Base-by-base conservation (phyloP, 2,329 filamentous ascomycete genomes). In the Plenodomus tracheiphilus region DNA sequence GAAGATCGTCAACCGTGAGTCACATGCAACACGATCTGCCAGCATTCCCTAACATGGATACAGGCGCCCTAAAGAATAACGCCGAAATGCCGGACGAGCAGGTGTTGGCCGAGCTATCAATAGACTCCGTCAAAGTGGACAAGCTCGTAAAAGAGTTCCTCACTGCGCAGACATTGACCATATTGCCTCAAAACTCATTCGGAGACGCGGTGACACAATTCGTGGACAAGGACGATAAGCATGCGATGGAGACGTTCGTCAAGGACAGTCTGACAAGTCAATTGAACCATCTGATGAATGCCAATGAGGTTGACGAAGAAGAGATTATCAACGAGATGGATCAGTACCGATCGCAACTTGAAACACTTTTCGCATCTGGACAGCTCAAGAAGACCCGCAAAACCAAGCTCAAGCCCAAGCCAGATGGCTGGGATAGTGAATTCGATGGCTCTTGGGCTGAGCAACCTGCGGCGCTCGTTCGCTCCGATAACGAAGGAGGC, bases 151-250 rank as follows among this genome's bases (percentile, higher is more conserved):
- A 87, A 41, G 91, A 97, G 59, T 97, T 92, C 62, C 81, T 99
- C 2, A 83, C 84, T 0, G 88, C 89, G 0, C 92, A 97, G 64
- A 92, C 90, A 0, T 82, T 99, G 25, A 96, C 92, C 49, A 94
- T 99, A 41, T 80, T 99, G 0, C 94, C 94, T 0, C 90, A 96
- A 63, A 94, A 92, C 22, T 88, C 88, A 0, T 97, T 99, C 65
- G 89, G 91, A 15, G 92, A 97, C 65, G 94, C 94, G 0, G 91
- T 99, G 4, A 87, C 86, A 39, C 89, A 96, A 53, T 99, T 94
- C 62, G 91, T 99, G 20, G 86, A 92, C 69, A 97, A 97, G 60
- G 91, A 96, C 58, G 94, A 99, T 75, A 96, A 92, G 67, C 86
- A 94, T 62, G 91, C 91, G 2, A 91, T 97, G 85, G 70, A 77